Evolutionary conservation across 345 rosid species (phyloP).

Genomic region (Lepidium africanum): DNA sequence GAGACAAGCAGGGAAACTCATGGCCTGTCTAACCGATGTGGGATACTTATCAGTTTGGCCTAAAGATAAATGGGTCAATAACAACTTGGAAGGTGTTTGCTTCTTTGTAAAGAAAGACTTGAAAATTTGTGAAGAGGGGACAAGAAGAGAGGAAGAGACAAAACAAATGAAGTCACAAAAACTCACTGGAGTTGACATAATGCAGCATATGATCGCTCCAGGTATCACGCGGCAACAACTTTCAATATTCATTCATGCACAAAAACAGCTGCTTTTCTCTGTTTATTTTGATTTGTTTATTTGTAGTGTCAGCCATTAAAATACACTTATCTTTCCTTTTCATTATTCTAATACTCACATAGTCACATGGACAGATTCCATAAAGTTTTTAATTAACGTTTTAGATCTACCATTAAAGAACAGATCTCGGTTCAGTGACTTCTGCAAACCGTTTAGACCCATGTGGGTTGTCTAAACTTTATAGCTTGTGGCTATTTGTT

Average conservation of each 20-base stretch:
- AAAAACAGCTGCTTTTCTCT: constrained; percentile 24
- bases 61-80: background rate
- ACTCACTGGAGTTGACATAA: constrained; percentile 22
- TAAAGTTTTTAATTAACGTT: constrained; percentile 13
- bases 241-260: constrained; percentile 23
- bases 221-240: constrained; percentile 29
- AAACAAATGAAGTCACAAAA: constrained; percentile 19
- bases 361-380: constrained; percentile 32
- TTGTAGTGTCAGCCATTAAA: constrained; percentile 16
- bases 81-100: background rate
- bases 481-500: constrained; percentile 20
- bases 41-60: background rate
- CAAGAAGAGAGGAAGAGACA: constrained; percentile 20
- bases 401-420: constrained; percentile 30
- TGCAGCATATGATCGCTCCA: constrained; percentile 30
- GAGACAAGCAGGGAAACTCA: too few relatives aligned
- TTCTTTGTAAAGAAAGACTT: constrained; percentile 5
- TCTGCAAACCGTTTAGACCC: constrained; percentile 33
- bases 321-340: constrained; percentile 12
- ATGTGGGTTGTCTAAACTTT: constrained; percentile 27
- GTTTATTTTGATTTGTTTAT: constrained; percentile 13
- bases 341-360: constrained; percentile 30
- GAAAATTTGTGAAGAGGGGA: constrained; percentile 14
- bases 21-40: background rate
- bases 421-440: constrained; percentile 33